Percentiles rank a stretch among this genome's conserved stretches.
phyloP scores from a whole-genome alignment of 2,329 filamentous ascomycete genomes.

The Pochonia chlamydosporia region DNA sequence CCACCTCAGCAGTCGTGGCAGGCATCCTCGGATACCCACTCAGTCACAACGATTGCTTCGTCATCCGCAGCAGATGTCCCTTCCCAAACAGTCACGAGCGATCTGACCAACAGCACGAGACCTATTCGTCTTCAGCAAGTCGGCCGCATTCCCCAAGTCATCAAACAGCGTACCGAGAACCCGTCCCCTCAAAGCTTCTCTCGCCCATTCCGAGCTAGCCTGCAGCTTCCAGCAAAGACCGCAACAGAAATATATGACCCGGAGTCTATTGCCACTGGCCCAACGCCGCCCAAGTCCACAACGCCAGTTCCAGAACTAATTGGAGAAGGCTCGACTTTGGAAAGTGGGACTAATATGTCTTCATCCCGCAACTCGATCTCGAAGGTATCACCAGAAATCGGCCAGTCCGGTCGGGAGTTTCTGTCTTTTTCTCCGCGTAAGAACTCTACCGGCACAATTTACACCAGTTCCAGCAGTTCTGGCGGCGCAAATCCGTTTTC shows the following conservation, averaged over 20 bases:
- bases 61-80: not conserved
- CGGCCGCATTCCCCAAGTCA: slow-evolving; percentile 78
- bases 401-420: slow-evolving; percentile 52
- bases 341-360: slow-evolving; percentile 24
- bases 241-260: slow-evolving; percentile 22
- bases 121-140: slow-evolving; percentile 69
- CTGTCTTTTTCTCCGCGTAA: slow-evolving; percentile 69
- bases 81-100: slow-evolving; percentile 8
- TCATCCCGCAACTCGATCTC: slow-evolving; percentile 24
- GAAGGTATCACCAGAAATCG: slow-evolving; percentile 23
- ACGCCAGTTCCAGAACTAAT: slow-evolving; percentile 31
- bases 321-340: slow-evolving; percentile 28
- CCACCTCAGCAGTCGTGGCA: not conserved
- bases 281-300: slow-evolving; percentile 35
- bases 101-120: slow-evolving; percentile 3
- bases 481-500: slow-evolving; percentile 49
- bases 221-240: slow-evolving; percentile 28
- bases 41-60: slow-evolving; percentile 1
- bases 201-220: slow-evolving; percentile 62
- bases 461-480: slow-evolving; percentile 58
- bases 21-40: not conserved
- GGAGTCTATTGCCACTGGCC: slow-evolving; percentile 42
- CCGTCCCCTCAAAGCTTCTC: slow-evolving; percentile 78
- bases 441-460: slow-evolving; percentile 55
- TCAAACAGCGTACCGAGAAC: slow-evolving; percentile 61